Evolutionary conservation across 2,329 filamentous ascomycete species (phyloP), one percentile per base, ranked within the genome.

Genomic region (Epichloe amarillans): DNA sequence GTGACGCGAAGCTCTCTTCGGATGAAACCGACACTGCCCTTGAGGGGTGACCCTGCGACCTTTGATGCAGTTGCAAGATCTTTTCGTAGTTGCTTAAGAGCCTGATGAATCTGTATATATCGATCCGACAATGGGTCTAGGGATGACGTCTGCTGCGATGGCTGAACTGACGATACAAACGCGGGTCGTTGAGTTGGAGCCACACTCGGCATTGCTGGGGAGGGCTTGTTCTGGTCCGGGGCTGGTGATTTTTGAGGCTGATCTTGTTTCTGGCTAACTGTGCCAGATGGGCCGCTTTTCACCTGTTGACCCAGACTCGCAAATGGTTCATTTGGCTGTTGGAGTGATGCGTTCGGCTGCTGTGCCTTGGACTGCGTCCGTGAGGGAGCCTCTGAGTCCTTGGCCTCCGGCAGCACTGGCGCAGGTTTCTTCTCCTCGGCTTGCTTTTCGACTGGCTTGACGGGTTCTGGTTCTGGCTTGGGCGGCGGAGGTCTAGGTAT

Each of bases 1-100:
- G 76, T 81, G 59, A 83, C 85, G 39, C 78, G 77, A 49, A 93
- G 81, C 41, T 82, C 77, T 52, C 87, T 74, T 40, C 87, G 76
- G 72, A 86, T 80, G 50, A 88, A 79, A 36, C 86, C 84, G 61
- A 88, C 75, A 37, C 78, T 75, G 48, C 74, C 72, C 64, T 87
- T 88, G 30, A 89, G 67, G 2, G 61, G 66, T 4, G 69, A 71
- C 2, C 56, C 64, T 59, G 64, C 56, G 14, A 61, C 51, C 52
- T 83, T 78, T 21, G 71, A 68, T 58, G 80, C 79, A 4, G 72
- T 72, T 57, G 82, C 72, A 8, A 82, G 67, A 37, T 75, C 72
- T 53, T 77, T 90, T 17, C 91, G 74, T 15, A 82, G 69, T 50
- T 73, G 72, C 58, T 82, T 94, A 23, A 94, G 72, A 40, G 77